Evolutionary conservation across 2,329 filamentous ascomycete genomes (phyloP), one percentile per base, ranked within the genome.

Genomic region (Trichophyton mentagrophytes): DNA sequence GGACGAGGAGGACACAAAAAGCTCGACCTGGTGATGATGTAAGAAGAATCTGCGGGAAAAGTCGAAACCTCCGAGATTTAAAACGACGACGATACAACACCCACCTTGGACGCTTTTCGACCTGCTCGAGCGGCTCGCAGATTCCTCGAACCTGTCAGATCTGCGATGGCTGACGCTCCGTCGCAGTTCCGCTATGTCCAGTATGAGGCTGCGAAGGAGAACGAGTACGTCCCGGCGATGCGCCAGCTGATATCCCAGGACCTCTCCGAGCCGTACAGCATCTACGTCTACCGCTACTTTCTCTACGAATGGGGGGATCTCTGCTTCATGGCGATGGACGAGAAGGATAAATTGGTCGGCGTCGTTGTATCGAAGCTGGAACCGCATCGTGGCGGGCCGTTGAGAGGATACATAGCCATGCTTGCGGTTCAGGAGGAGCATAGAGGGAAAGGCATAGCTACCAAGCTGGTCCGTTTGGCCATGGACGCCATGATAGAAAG

Each of bases 231-330:
- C 47, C 85, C 90, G 40, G 85, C 90, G 47, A 96, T 99, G 74
- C 86, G 92, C 60, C 86, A 91, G 61, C 78, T 99, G 70, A 99
- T 99, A 69, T 93, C 91, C 51, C 95, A 92, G 69, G 93, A 97
- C 71, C 81, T 99, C 57, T 97, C 92, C 67, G 93, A 99, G 74
- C 93, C 93, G 1, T 99, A 99, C 74, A 97, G 92, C 76, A 97
- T 99, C 72, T 99, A 99, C 77, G 93, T 99, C 62, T 99, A 97
- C 74, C 85, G 93, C 36, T 99, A 99, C 73, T 99, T 99, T 69
- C 79, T 99, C 17, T 96, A 95, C 71, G 90, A 97, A 81, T 99
- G 93, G 93, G 88, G 89, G 3, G 87, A 97, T 70, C 78, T 99
- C n/a, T 99, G 93, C 75, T 97, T 90, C 75, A 89, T 97, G 85